Evolutionary conservation across 768 basidiomycete species (phyloP), one percentile per base, ranked within the genome.

Genomic region (Tubosaeta sp.): DNA sequence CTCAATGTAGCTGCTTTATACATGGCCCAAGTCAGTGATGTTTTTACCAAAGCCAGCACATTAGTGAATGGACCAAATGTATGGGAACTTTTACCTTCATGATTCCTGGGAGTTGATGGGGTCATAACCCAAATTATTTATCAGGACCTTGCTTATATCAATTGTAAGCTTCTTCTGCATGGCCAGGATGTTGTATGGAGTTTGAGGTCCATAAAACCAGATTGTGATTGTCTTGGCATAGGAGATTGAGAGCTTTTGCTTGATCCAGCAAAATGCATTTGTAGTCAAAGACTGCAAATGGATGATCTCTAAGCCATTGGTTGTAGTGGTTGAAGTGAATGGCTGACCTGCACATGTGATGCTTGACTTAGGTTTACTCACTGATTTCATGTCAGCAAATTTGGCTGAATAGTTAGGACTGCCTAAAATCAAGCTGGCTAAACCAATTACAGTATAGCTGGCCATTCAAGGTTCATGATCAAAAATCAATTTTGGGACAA

Each of bases 311-410:
- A 50, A 53, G 13, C 63, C 64, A 0, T 22, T 64, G 0, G 57
- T 66, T 0, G 70, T 19, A 62, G 65, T 0, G 46, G n/a, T n/a
- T n/a, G n/a, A n/a, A n/a, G n/a, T n/a, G n/a, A n/a, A n/a, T n/a
- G n/a, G n/a, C n/a, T n/a, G 52, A 3, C 54, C 60, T 0, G 61
- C 59, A 0, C 39, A 56, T 0, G 65, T 65, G 0, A 31, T 70
- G 16, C 9, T 70, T 0, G 67, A 71, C 29, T 51, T 61, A 0
- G 67, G 70, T 0, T 71, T 63, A 0, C 17, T 67, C 1, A 58
- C 65, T 0, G 70, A 71, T 41, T 69, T 71, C 14, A 60, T 72
- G 32, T 72, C 67, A 0, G 48, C 65, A 0, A 68, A 51, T 3
- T 8, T 72, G 0, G 68, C 61, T 0, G 63, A 72, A 26, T 71